Evolutionary conservation across 495 filamentous ascomycete genomes (phyloP).

Genomic region (Oleoguttula mirabilis): DNA sequence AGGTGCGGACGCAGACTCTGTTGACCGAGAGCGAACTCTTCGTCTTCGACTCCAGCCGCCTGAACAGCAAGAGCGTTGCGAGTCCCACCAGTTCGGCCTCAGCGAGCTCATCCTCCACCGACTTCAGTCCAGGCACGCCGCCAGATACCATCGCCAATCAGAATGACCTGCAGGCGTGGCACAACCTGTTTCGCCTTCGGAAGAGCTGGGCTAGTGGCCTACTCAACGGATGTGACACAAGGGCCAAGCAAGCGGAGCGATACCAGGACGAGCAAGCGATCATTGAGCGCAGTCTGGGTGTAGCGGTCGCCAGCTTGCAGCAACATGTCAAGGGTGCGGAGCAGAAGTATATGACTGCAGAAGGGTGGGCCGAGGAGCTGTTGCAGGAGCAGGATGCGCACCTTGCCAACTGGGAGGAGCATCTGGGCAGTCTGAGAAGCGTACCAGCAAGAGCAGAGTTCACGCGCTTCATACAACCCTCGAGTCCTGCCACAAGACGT

Average conservation of each 20-base stretch:
- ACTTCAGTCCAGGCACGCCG: constrained; percentile 38
- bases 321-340: constrained; percentile 63
- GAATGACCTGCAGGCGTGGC: constrained; percentile 68
- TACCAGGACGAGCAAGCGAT: constrained; percentile 54
- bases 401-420: constrained; percentile 55
- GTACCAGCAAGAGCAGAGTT: constrained; percentile 53
- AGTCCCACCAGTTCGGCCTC: constrained; percentile 31
- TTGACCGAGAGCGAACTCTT: constrained; percentile 76
- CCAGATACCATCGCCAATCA: constrained; percentile 64
- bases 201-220: constrained; percentile 61
- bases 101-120: constrained; percentile 28
- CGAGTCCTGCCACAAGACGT: constrained; percentile 1
- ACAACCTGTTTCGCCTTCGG: constrained; percentile 61
- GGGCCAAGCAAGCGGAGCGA: constrained; percentile 42
- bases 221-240: constrained; percentile 48
- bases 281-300: constrained; percentile 59
- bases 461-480: constrained; percentile 32
- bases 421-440: constrained; percentile 47
- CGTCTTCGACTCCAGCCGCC: constrained; percentile 52
- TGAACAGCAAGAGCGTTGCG: constrained; percentile 33
- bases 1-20: constrained; percentile 62
- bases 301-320: constrained; percentile 71
- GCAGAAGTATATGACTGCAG: constrained; percentile 58
- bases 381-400: constrained; percentile 57
- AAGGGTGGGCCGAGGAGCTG: constrained; percentile 58